Evolutionary conservation across 2,329 filamentous ascomycete species (phyloP).

Genomic region (Didymella glomerata): DNA sequence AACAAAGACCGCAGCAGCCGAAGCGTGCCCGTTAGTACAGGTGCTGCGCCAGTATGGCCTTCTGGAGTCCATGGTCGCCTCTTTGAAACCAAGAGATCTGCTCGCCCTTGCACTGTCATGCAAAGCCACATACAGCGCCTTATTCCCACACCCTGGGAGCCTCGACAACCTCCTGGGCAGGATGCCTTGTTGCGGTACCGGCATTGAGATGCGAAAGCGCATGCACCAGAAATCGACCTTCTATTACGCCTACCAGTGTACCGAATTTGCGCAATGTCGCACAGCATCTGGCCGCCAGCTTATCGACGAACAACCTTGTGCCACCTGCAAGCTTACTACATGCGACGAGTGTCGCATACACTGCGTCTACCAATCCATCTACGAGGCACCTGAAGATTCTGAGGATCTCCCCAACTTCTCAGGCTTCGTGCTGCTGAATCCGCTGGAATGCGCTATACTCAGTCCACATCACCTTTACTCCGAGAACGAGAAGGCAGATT

Average conservation of each 20-base stretch:
- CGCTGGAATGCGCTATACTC: constrained; percentile 40
- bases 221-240: constrained; percentile 37
- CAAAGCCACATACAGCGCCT: constrained; percentile 34
- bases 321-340: constrained; percentile 39
- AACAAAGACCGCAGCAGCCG: background rate
- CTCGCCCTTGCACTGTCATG: constrained; percentile 41
- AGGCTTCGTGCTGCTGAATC: constrained; percentile 41
- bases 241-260: constrained; percentile 35
- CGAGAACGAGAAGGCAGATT: background rate
- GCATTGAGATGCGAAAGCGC: constrained; percentile 33
- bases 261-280: constrained; percentile 37
- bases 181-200: constrained; percentile 39
- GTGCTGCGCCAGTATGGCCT: constrained; percentile 42
- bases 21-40: constrained; percentile 28
- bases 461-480: constrained; percentile 39
- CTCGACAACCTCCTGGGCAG: constrained; percentile 38
- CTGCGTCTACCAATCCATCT: constrained; percentile 46
- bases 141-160: constrained; percentile 37
- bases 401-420: constrained; percentile 45
- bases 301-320: constrained; percentile 38
- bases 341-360: constrained; percentile 50
- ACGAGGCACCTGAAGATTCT: constrained; percentile 32
- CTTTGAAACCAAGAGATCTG: constrained; percentile 40
- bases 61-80: constrained; percentile 35
- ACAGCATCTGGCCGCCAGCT: constrained; percentile 9